Evolutionary conservation across 2,329 filamentous ascomycete species (phyloP).

Genomic region (Microdochium trichocladiopsis): DNA sequence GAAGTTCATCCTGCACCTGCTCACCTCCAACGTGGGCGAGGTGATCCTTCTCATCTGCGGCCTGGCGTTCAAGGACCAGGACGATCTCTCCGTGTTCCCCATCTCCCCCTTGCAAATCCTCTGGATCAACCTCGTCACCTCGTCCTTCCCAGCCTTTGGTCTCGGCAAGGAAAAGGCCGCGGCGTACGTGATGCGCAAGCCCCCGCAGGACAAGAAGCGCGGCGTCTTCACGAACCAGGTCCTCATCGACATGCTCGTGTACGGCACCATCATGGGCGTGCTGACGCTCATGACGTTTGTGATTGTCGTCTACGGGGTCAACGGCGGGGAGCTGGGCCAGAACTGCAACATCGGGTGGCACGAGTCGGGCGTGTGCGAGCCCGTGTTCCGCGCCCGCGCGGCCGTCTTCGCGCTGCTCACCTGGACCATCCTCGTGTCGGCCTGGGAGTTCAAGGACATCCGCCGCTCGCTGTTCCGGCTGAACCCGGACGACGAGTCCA

Average conservation of each 20-base stretch:
- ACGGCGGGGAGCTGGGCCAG: conserved; percentile 46
- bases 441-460: conserved; percentile 73
- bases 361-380: conserved; percentile 38
- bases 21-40: conserved; percentile 78
- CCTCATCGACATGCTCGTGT: conserved; percentile 71
- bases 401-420: conserved; percentile 68
- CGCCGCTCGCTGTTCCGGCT: conserved; percentile 66
- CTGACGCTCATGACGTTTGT: conserved; percentile 61
- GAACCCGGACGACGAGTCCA: conserved; percentile 41
- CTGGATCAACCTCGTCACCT: conserved; percentile 94
- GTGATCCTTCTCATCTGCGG: conserved; percentile 76
- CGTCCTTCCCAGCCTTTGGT: conserved; percentile 80
- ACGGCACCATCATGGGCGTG: conserved; percentile 70
- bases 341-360: conserved; percentile 56
- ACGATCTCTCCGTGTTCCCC: conserved; percentile 73
- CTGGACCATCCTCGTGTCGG: conserved; percentile 66
- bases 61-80: conserved; percentile 69
- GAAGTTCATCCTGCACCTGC: conserved; percentile 75
- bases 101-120: conserved; percentile 80
- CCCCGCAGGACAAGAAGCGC: conserved; percentile 61
- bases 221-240: conserved; percentile 76
- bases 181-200: conserved; percentile 70
- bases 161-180: conserved; percentile 73
- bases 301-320: conserved; percentile 53
- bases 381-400: conserved; percentile 63